phyloP scores from a whole-genome alignment of 306 rosid species.

The Rosa lucieae region DNA sequence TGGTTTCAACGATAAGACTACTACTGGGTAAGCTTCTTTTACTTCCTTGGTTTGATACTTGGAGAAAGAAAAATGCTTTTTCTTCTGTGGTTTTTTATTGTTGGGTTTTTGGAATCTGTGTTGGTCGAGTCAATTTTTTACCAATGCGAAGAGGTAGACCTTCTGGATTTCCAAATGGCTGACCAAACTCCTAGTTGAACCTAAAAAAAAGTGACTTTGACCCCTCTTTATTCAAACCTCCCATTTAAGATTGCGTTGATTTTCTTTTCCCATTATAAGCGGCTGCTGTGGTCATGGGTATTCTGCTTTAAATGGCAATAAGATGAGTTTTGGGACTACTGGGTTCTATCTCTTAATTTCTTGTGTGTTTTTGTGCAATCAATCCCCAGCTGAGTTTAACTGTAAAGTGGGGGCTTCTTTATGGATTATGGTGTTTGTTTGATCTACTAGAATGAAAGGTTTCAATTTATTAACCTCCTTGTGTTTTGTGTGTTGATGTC shows the following conservation, averaged over 20 bases:
- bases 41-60: conserved; percentile 6
- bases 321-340: conserved; percentile 19
- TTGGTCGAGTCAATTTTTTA: conserved; percentile 27
- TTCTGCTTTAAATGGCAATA: conserved; percentile 31
- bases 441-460: conserved; percentile 8
- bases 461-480: not conserved
- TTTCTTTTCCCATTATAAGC: conserved; percentile 24
- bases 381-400: conserved; percentile 24
- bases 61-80: conserved; percentile 17
- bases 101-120: conserved; percentile 25
- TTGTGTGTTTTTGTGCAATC: conserved; percentile 15
- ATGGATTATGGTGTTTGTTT: conserved; percentile 26
- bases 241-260: conserved; percentile 27
- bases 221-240: conserved; percentile 27
- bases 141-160: conserved; percentile 50
- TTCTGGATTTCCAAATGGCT: conserved; percentile 41
- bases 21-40: conserved; percentile 48
- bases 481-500: conserved; percentile 31
- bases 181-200: conserved; percentile 32
- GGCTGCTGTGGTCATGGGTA: conserved; percentile 34
- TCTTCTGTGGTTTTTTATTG: conserved; percentile 16
- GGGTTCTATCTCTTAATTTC: conserved; percentile 16
- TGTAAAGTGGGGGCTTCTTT: conserved; percentile 29
- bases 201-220: conserved; percentile 44
- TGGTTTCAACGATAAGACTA: conserved; percentile 34